phyloP scores from a whole-genome alignment of 805 yeast genomes.

The Nakazawaea ambrosiae region DNA sequence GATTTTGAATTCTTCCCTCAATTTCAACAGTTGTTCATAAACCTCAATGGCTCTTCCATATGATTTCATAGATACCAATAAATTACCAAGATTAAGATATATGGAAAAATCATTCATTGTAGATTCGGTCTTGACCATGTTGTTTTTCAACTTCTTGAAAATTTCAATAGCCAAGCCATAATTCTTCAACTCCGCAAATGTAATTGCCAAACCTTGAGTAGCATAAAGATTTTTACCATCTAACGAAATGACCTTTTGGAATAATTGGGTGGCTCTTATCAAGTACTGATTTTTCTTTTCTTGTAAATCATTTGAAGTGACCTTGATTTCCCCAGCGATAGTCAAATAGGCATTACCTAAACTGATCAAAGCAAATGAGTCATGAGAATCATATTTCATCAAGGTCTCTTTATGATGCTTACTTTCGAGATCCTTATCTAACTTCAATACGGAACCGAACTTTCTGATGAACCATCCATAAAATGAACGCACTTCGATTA shows the following conservation, averaged over 20 bases:
- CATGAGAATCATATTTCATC: conserved; percentile 78
- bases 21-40: conserved; percentile 76
- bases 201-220: conserved; percentile 94
- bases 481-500: conserved; percentile 82
- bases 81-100: conserved; percentile 83
- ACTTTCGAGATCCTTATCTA: conserved; percentile 54
- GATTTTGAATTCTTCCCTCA: conserved; percentile 58
- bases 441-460: conserved; percentile 43
- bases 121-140: conserved; percentile 10
- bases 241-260: conserved; percentile 76
- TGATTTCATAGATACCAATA: conserved; percentile 74
- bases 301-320: conserved; percentile 40
- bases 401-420: conserved; percentile 81
- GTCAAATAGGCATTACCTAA: conserved; percentile 81
- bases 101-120: conserved; percentile 80
- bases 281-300: conserved; percentile 66
- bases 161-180: conserved; percentile 74
- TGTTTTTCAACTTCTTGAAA: conserved; percentile 79
- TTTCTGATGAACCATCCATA: conserved; percentile 83
- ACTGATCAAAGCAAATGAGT: conserved; percentile 81
- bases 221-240: conserved; percentile 90
- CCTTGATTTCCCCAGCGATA: conserved; percentile 71
- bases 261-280: conserved; percentile 86
- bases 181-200: conserved; percentile 80
- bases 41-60: conserved; percentile 81